phyloP scores from a whole-genome alignment of 192 early-diverging fungal species.

The Gaertneriomyces semiglobifer region DNA sequence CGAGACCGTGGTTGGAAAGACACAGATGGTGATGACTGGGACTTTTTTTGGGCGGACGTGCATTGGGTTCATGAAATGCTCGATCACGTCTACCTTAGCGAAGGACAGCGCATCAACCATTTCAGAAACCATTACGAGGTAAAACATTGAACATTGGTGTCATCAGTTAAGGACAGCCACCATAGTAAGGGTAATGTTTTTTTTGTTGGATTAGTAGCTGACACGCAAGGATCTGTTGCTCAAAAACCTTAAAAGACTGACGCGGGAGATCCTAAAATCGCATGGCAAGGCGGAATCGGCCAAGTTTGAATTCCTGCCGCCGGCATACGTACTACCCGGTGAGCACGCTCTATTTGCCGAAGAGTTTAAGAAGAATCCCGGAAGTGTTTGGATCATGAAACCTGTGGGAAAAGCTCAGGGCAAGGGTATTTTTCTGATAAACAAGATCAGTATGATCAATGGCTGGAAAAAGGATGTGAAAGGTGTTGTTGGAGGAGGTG shows the following conservation, averaged over 20 bases:
- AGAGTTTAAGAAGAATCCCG: conserved; percentile 63
- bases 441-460: conserved; percentile 57
- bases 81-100: conserved; percentile 60
- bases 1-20: conserved; percentile 61
- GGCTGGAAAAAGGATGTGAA: conserved; percentile 56
- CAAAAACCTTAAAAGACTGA: conserved; percentile 67
- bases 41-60: conserved; percentile 64
- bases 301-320: conserved; percentile 60
- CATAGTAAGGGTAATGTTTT: background rate
- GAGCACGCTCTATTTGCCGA: conserved; percentile 66
- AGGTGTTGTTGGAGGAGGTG: conserved; percentile 25
- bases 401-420: conserved; percentile 67
- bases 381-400: conserved; percentile 67
- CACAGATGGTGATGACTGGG: conserved; percentile 58
- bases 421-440: conserved; percentile 67
- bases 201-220: conserved; percentile 29
- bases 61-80: conserved; percentile 67
- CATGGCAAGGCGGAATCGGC: conserved; percentile 53
- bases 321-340: conserved; percentile 56
- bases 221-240: conserved; percentile 64
- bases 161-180: conserved; percentile 6
- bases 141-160: background rate
- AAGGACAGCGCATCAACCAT: conserved; percentile 61
- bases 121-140: conserved; percentile 68
- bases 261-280: conserved; percentile 59